Conservation (phyloP, 225 moss, liverwort and hornwort species). For the Antitrichia curtipendula region DNA sequence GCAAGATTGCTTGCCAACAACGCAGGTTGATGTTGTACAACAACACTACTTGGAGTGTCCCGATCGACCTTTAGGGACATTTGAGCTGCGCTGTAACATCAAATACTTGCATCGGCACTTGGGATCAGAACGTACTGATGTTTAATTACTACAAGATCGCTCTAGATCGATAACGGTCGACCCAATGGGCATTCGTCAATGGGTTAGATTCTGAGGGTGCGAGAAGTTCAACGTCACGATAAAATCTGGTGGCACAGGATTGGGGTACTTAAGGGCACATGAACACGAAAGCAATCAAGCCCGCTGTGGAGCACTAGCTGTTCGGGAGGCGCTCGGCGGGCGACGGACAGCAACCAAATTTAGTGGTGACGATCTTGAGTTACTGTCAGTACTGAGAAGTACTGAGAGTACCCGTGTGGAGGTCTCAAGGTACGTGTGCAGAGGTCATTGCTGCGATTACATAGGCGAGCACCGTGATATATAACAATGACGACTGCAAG, state of each 20-base stretch:
- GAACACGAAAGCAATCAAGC: too few species aligned
- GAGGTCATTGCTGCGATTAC: neutral
- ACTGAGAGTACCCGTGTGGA: neutral
- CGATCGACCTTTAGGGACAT: neutral
- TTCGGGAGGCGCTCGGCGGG: too few species aligned
- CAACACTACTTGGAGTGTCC: neutral
- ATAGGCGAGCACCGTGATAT: neutral
- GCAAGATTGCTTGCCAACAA: neutral
- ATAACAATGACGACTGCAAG: too few species aligned
- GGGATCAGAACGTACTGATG: too few species aligned
- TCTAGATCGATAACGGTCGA: neutral
- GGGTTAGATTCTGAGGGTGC: too few species aligned
- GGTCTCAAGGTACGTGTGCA: neutral
- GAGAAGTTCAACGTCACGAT: too few species aligned
- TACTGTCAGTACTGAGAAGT: neutral
- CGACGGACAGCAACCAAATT: neutral
- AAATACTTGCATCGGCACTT: too few species aligned
- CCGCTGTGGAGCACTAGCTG: too few species aligned
- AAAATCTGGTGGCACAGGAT: too few species aligned
- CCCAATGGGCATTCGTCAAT: neutral
- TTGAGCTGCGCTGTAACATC: neutral
- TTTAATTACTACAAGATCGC: neutral
- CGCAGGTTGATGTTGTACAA: neutral
- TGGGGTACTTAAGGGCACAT: too few species aligned
- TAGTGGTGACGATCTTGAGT: neutral